Conservation (phyloP, 352 stramenopile species). For the Pythium coloratum region DNA sequence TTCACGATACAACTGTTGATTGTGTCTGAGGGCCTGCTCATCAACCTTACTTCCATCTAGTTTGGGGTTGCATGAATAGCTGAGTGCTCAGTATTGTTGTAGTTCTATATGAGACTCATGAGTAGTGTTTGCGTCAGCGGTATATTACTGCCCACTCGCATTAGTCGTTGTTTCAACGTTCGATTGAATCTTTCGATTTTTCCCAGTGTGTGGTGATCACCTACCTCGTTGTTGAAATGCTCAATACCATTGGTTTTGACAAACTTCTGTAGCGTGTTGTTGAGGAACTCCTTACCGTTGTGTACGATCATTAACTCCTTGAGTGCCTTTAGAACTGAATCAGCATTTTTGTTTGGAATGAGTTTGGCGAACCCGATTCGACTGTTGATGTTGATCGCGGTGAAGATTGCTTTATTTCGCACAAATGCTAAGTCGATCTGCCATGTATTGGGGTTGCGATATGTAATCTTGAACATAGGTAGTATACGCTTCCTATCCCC, state of each 20-base stretch:
- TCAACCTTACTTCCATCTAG: slow-evolving; percentile 31
- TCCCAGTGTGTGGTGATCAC: slow-evolving; percentile 39
- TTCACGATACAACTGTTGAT: slow-evolving; percentile 12
- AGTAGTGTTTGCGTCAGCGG: slow-evolving; percentile 29
- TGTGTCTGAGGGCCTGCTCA: slow-evolving; percentile 22
- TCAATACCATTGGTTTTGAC: too few relatives aligned
- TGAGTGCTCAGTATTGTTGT: slow-evolving; percentile 37
- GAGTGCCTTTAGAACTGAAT: slow-evolving; percentile 28
- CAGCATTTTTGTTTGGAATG: slow-evolving; percentile 36
- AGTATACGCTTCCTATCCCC: too few relatives aligned
- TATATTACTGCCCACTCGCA: slow-evolving; percentile 20
- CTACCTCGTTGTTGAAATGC: slow-evolving; percentile 42
- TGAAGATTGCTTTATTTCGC: slow-evolving; percentile 27
- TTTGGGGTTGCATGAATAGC: slow-evolving; percentile 30
- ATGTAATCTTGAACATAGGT: slow-evolving; percentile 29
- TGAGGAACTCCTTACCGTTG: too few relatives aligned
- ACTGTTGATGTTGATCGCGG: slow-evolving; percentile 40
- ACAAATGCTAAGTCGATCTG: slow-evolving; percentile 35
- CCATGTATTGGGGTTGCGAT: slow-evolving; percentile 30
- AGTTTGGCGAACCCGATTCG: slow-evolving; percentile 41
- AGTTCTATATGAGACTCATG: slow-evolving; percentile 34
- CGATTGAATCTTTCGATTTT: slow-evolving; percentile 50
- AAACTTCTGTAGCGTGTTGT: too few relatives aligned
- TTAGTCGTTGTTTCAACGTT: slow-evolving; percentile 38
- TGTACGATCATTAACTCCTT: slow-evolving; percentile 28